phyloP scores from a whole-genome alignment of 345 rosid species.

The Camelina sativa region DNA sequence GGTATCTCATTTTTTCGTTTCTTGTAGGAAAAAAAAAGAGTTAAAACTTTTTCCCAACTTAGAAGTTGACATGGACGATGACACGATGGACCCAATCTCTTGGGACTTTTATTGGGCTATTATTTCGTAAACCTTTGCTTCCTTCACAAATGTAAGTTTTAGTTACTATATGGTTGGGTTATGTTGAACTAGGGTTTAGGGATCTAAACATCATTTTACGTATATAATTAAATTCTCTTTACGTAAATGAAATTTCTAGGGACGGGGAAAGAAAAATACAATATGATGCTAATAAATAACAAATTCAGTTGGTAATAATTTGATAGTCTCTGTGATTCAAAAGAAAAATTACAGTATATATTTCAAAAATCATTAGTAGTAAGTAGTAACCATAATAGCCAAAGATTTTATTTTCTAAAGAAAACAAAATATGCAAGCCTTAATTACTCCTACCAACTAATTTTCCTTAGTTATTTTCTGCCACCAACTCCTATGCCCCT shows the following conservation, averaged over 20 bases:
- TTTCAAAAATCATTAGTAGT: neutral
- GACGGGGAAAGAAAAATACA: neutral
- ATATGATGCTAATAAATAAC: neutral
- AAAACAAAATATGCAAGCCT: neutral
- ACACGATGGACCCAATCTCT: no score
- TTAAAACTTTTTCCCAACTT: no score
- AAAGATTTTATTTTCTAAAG: neutral
- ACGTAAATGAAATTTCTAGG: neutral
- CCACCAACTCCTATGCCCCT: neutral
- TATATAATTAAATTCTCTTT: no score
- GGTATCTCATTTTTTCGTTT: no score
- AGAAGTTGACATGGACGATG: no score
- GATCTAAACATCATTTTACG: neutral
- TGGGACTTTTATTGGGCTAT: no score
- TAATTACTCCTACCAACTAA: neutral
- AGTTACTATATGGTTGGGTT: neutral
- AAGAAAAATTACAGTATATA: neutral
- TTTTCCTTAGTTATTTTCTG: neutral
- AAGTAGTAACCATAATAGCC: neutral
- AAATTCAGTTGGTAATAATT: neutral
- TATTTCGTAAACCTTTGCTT: no score
- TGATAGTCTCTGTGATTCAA: neutral
- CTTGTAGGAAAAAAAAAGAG: no score
- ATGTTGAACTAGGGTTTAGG: neutral
- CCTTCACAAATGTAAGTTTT: no score